Conservation (phyloP, 2,329 filamentous ascomycete species). For the Huntiella abstrusa region DNA sequence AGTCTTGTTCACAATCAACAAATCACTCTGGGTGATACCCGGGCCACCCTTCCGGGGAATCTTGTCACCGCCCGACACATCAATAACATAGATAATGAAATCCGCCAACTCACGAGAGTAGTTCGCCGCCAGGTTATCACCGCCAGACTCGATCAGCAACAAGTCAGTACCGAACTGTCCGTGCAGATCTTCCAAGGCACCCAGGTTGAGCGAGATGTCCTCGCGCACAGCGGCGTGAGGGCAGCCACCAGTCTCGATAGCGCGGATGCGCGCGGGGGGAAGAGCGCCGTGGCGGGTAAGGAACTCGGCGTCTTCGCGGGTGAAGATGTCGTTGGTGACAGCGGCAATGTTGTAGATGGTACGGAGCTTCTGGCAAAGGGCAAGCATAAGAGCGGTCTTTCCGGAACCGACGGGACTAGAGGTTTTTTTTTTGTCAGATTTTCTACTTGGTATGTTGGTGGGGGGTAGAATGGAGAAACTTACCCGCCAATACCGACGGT, state of each 20-base stretch:
- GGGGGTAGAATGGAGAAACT: conserved; percentile 15
- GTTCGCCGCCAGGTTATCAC: conserved; percentile 93
- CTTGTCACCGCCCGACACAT: conserved; percentile 92
- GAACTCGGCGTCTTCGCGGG: conserved; percentile 94
- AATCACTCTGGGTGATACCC: conserved; percentile 87
- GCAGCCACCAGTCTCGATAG: conserved; percentile 94
- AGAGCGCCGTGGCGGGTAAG: conserved; percentile 73
- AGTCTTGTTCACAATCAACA: conserved; percentile 93
- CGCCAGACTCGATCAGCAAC: conserved; percentile 84
- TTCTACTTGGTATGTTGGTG: background rate
- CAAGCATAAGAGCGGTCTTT: conserved; percentile 93
- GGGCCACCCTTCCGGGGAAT: conserved; percentile 89
- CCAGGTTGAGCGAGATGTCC: conserved; percentile 86
- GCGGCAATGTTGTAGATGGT: conserved; percentile 71
- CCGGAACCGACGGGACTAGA: conserved; percentile 84
- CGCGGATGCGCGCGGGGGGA: conserved; percentile 64
- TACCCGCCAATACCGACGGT: conserved; percentile 97
- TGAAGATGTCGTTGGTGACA: conserved; percentile 99
- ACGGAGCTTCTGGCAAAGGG: conserved; percentile 71
- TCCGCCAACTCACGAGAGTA: conserved; percentile 90
- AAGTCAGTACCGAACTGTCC: conserved; percentile 60
- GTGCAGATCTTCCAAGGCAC: conserved; percentile 79
- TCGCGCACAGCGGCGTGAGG: conserved; percentile 94
- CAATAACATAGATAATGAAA: conserved; percentile 97
- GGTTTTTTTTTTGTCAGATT: conserved; percentile 11